Evolutionary conservation across 306 rosid genomes (phyloP).

Genomic region (Calophaca sinica): DNA sequence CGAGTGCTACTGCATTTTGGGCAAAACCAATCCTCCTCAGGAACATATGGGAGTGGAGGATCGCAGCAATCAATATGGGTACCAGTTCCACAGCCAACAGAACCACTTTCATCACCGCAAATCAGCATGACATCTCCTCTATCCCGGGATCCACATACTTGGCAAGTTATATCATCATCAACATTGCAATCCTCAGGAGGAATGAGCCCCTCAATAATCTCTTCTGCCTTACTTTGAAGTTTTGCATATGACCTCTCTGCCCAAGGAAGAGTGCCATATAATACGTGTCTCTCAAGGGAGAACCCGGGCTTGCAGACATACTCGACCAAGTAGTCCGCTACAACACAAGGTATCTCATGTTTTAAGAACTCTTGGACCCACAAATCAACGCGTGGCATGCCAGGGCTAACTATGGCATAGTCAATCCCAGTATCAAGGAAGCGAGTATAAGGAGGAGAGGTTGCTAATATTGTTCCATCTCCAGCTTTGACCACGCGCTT

Average conservation of each 20-base stretch:
- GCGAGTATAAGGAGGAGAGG: constrained; percentile 92
- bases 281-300: constrained; percentile 79
- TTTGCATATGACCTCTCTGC: constrained; percentile 73
- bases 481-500: constrained; percentile 93
- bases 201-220: constrained; percentile 51
- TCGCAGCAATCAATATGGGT: constrained; percentile 85
- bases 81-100: constrained; percentile 83
- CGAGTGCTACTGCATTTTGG: constrained; percentile 57
- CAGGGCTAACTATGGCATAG: constrained; percentile 80
- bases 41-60: constrained; percentile 77
- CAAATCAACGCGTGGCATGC: constrained; percentile 78
- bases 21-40: constrained; percentile 92
- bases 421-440: constrained; percentile 70
- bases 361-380: constrained; percentile 96
- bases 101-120: constrained; percentile 85
- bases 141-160: constrained; percentile 70
- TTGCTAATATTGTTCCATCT: constrained; percentile 85
- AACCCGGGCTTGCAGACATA: constrained; percentile 90
- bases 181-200: constrained; percentile 42
- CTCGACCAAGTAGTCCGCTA: constrained; percentile 90
- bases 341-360: constrained; percentile 84
- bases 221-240: constrained; percentile 67
- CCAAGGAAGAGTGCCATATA: constrained; percentile 71
- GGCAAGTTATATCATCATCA: constrained; percentile 61
- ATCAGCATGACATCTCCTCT: constrained; percentile 91